phyloP scores from a whole-genome alignment of 495 filamentous ascomycete species.

The Podospora australis region DNA sequence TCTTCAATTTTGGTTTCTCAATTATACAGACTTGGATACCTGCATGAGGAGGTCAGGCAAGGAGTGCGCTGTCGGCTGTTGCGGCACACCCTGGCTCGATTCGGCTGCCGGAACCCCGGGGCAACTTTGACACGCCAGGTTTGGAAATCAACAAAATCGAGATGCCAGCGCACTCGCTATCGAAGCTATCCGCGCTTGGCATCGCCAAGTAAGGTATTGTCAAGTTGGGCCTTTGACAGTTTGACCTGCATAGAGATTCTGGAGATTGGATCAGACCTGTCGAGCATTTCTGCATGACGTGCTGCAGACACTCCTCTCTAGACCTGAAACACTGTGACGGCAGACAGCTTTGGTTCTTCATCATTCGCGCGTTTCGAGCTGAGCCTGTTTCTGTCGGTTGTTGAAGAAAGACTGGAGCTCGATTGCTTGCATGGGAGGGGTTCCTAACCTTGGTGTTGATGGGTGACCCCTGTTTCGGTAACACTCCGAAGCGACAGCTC shows the following conservation, averaged over 20 bases:
- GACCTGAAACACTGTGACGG: conserved; percentile 2
- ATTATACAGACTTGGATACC: too few species aligned
- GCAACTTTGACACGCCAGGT: neutral
- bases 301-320: neutral
- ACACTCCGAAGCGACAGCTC: conserved; percentile 3
- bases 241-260: too few species aligned
- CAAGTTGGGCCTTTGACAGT: too few species aligned
- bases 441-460: neutral
- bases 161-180: neutral
- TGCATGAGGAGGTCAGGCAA: too few species aligned
- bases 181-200: neutral
- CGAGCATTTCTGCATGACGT: conserved; percentile 6
- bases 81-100: conserved; percentile 1
- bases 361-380: neutral
- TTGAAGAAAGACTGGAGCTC: neutral
- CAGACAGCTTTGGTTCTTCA: neutral
- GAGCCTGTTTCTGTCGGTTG: neutral
- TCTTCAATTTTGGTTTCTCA: too few species aligned
- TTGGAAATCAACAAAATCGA: neutral
- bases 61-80: conserved; percentile 1
- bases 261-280: too few species aligned
- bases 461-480: conserved; percentile 8
- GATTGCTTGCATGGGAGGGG: neutral
- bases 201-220: neutral
- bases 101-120: neutral